Evolutionary conservation across 768 basidiomycete species (phyloP).

Genomic region (Macrocybe gigantea): DNA sequence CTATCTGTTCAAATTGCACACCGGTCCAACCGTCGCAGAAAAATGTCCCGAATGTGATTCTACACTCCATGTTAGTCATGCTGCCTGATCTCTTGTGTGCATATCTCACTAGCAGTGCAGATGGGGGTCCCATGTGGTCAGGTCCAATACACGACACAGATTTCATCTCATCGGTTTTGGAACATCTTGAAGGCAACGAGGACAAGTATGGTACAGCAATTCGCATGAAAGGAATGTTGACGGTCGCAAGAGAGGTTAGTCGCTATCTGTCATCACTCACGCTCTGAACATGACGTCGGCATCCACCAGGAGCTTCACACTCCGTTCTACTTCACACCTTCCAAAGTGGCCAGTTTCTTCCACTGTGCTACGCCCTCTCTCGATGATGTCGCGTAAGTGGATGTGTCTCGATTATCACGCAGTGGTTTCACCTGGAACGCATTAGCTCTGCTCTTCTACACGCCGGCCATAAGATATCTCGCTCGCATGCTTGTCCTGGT

Average conservation of each 20-base stretch:
- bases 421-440: background rate
- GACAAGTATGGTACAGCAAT: slow-evolving; percentile 69
- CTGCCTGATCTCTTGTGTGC: background rate
- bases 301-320: slow-evolving; percentile 57
- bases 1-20: slow-evolving; percentile 62
- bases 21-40: slow-evolving; percentile 60
- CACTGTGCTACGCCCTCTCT: slow-evolving; percentile 76
- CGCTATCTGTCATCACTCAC: background rate
- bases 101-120: slow-evolving; percentile 29
- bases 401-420: background rate
- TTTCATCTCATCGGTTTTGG: slow-evolving; percentile 72
- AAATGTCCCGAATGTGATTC: slow-evolving; percentile 82
- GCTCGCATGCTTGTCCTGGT: slow-evolving; percentile 86
- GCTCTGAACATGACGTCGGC: background rate
- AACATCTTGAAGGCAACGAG: slow-evolving; percentile 59
- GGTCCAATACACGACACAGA: slow-evolving; percentile 74
- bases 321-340: slow-evolving; percentile 88
- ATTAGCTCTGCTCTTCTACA: slow-evolving; percentile 84
- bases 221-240: slow-evolving; percentile 95
- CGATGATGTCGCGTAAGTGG: slow-evolving; percentile 65
- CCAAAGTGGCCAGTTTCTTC: slow-evolving; percentile 73
- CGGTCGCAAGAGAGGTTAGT: slow-evolving; percentile 79
- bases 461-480: slow-evolving; percentile 77
- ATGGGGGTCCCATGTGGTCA: slow-evolving; percentile 96
- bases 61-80: slow-evolving; percentile 59